Conservation (phyloP, 2,329 filamentous ascomycete species). For the Thermothelomyces thermophilus region DNA sequence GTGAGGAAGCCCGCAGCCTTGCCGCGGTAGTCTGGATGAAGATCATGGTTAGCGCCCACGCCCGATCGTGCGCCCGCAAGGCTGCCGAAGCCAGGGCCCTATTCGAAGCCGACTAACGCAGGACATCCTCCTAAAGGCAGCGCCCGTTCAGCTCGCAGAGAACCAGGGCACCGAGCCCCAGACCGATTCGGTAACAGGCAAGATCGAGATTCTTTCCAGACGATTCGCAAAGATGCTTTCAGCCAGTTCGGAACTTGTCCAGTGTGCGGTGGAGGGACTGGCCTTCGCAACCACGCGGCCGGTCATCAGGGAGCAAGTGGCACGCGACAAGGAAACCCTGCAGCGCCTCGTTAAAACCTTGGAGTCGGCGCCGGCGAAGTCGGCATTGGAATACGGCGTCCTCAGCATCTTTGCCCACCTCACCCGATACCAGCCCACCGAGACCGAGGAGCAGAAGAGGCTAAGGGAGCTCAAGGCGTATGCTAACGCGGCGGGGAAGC, state of each 20-base stretch:
- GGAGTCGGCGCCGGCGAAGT: conserved; percentile 51
- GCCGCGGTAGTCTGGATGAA: conserved; percentile 74
- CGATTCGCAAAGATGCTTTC: conserved; percentile 63
- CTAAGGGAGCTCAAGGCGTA: conserved; percentile 91
- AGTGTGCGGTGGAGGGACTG: conserved; percentile 79
- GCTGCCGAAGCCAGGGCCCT: not conserved
- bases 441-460: conserved; percentile 87
- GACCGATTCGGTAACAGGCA: conserved; percentile 50
- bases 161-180: conserved; percentile 33
- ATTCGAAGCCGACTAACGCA: conserved; percentile 40
- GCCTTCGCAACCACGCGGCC: conserved; percentile 87
- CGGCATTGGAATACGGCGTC: conserved; percentile 73
- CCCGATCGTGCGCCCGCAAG: conserved; percentile 6
- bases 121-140: conserved; percentile 44
- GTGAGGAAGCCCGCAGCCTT: conserved; percentile 53
- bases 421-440: conserved; percentile 67
- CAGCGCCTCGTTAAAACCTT: conserved; percentile 61
- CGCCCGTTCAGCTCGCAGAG: conserved; percentile 41
- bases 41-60: conserved; percentile 51
- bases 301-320: conserved; percentile 74
- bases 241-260: conserved; percentile 49
- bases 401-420: conserved; percentile 82
- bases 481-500: conserved; percentile 71
- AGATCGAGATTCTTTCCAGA: conserved; percentile 57
- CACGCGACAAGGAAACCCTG: conserved; percentile 61